phyloP scores from a whole-genome alignment of 1,284 basidiomycete genomes.

The Boletus mariae region DNA sequence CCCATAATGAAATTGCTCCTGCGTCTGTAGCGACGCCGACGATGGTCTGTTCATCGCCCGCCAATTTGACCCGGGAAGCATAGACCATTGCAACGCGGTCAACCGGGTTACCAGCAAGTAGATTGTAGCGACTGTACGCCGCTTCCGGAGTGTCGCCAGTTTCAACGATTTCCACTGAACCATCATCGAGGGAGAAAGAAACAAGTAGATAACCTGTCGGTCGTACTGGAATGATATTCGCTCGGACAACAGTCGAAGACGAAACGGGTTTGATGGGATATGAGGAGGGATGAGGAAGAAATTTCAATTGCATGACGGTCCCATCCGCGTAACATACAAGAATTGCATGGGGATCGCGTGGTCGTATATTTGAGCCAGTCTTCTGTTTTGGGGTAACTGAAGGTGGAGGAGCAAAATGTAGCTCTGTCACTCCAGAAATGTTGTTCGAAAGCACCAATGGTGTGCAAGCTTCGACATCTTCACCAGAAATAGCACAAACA shows the following conservation, averaged over 20 bases:
- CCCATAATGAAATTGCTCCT: slow-evolving; percentile 71
- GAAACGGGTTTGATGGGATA: slow-evolving; percentile 45
- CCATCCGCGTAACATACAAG: slow-evolving; percentile 61
- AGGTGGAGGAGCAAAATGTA: slow-evolving; percentile 36
- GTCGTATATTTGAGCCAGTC: slow-evolving; percentile 32
- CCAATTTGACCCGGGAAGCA: slow-evolving; percentile 49
- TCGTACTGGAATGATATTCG: slow-evolving; percentile 45
- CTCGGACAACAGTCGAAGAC: slow-evolving; percentile 42
- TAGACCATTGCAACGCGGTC: slow-evolving; percentile 54
- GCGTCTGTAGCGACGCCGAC: slow-evolving; percentile 60
- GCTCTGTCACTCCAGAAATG: slow-evolving; percentile 22
- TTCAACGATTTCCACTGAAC: slow-evolving; percentile 58
- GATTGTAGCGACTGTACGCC: slow-evolving; percentile 40
- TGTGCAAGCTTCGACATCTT: slow-evolving; percentile 39
- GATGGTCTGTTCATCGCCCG: slow-evolving; percentile 47
- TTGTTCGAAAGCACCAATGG: slow-evolving; percentile 40
- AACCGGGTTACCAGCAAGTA: slow-evolving; percentile 54
- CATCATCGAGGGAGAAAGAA: slow-evolving; percentile 60
- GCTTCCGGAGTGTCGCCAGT: slow-evolving; percentile 39
- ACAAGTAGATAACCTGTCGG: slow-evolving; percentile 47
- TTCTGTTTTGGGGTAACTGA: slow-evolving; percentile 19
- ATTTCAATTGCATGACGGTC: slow-evolving; percentile 50
- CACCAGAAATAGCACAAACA: slow-evolving; percentile 50
- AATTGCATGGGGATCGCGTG: slow-evolving; percentile 34
- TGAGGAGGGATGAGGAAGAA: slow-evolving; percentile 38